These are phyloP conservation scores for Cyathus striatus DNA, from an alignment of 768 basidiomycete genomes.

Conservation along the genomic window DNA sequence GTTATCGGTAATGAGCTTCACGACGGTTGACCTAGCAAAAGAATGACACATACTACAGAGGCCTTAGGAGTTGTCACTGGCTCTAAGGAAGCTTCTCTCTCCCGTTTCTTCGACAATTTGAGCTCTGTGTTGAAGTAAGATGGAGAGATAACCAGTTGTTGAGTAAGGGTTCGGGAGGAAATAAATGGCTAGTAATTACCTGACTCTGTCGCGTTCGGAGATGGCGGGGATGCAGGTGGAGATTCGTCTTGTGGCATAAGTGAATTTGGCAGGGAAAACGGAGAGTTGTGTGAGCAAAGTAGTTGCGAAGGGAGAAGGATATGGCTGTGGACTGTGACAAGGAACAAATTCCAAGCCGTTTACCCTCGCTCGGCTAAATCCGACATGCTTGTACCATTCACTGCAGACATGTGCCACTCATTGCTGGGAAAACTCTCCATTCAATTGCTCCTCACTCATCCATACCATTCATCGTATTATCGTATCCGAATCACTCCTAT, in stretches of 20 bases:
- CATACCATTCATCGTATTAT: too few relatives aligned
- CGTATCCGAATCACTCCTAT: too few relatives aligned
- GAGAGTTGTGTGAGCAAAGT: too few relatives aligned
- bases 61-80: slow-evolving; percentile 49
- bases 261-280: too few relatives aligned
- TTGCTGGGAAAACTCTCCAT: too few relatives aligned
- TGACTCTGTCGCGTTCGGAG: slow-evolving; percentile 37
- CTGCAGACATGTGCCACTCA: too few relatives aligned
- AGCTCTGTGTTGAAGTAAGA: slow-evolving; percentile 25
- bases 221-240: slow-evolving; percentile 34
- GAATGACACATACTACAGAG: slow-evolving; percentile 16
- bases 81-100: slow-evolving; percentile 75
- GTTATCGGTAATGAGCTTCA: slow-evolving; percentile 2
- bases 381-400: slow-evolving; percentile 4
- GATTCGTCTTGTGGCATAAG: too few relatives aligned
- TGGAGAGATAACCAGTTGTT: slow-evolving; percentile 10
- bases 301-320: slow-evolving; percentile 15
- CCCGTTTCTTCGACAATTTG: slow-evolving; percentile 63
- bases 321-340: slow-evolving; percentile 19
- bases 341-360: slow-evolving; percentile 13
- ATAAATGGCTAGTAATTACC: slow-evolving; percentile 25
- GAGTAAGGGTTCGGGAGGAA: slow-evolving; percentile 3
- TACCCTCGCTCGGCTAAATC: slow-evolving; percentile 14
- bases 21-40: too few relatives aligned
- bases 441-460: too few relatives aligned